A percentile compares a stretch with the other conserved stretches of the same genome.
These are phyloP conservation scores for Amanita subjunquillea DNA, from an alignment of 768 basidiomycete genomes.

Conservation along the genomic window DNA sequence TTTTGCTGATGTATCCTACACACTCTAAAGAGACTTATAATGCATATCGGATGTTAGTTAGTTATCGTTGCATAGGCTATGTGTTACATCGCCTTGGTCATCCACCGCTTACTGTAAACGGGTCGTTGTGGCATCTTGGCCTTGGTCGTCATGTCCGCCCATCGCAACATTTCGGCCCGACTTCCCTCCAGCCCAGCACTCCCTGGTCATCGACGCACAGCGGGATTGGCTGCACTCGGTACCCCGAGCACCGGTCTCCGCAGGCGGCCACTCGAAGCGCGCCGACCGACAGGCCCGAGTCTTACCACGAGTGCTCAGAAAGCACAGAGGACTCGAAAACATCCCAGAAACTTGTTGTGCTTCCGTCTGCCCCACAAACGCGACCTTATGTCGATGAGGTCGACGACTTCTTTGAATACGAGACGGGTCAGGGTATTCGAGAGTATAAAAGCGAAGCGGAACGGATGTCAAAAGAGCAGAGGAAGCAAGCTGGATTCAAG, in stretches of 20 bases:
- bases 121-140: neutral
- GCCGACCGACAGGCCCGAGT: neutral
- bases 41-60: too few relatives aligned
- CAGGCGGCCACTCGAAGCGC: slow-evolving; percentile 6
- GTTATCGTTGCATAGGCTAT: too few relatives aligned
- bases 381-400: slow-evolving; percentile 50
- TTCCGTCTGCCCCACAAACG: slow-evolving; percentile 87
- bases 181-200: slow-evolving; percentile 17
- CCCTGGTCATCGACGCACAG: slow-evolving; percentile 19
- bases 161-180: slow-evolving; percentile 9
- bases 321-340: slow-evolving; percentile 79
- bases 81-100: too few relatives aligned
- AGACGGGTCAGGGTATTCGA: slow-evolving; percentile 54
- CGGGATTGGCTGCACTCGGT: slow-evolving; percentile 20
- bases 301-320: slow-evolving; percentile 5
- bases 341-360: slow-evolving; percentile 80
- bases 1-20: neutral
- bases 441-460: slow-evolving; percentile 84
- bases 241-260: slow-evolving; percentile 13
- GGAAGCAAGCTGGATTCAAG: slow-evolving; percentile 71
- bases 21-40: too few relatives aligned
- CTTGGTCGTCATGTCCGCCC: slow-evolving; percentile 9
- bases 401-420: slow-evolving; percentile 46
- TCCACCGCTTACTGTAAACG: neutral
- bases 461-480: slow-evolving; percentile 79